Evolutionary conservation across 441 rosid species (phyloP), one percentile per base, ranked within the genome.

Genomic region (Mallotus japonicus): DNA sequence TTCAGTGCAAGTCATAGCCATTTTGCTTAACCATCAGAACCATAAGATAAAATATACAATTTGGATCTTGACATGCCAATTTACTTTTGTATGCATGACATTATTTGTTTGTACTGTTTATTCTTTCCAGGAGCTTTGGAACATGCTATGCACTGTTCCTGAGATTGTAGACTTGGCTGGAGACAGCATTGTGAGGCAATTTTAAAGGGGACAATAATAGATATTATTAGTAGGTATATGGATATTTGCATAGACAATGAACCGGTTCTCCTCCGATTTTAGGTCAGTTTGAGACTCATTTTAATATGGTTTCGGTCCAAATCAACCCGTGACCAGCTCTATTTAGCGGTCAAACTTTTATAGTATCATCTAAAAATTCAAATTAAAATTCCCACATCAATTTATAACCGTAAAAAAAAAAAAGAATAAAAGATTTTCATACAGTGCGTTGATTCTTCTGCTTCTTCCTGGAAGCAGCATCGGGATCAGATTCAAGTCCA

Each of bases 151-250:
- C 58, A 79, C 73, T 80, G 88, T 88, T 78, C 95, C 95, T n/a
- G 97, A 94, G 85, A 81, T 94, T 17, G 83, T 87, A 65, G 92
- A 88, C 73, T 73, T 94, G 69, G 85, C 90, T 32, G 93, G 93
- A 54, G 70, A 61, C 16, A 82, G 76, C 71, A 86, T 82, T 55
- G 83, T 85, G 63, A 77, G 77, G 74, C 79, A 79, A 79, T 73
- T 83, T 70, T 73, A 85, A 46, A 68, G 74, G 3, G 32, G 32
- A 28, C 32, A 28, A 80, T 47, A 87, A 85, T 44, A 83, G 77
- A 9, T 74, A 69, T 34, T 34, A 34, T 2, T 3, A 34, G 28
- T 1, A 24, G 28, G 1, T 24, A 24, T 24, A 24, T 24, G 28
- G 28, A 24, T 24, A 24, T 24, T 24, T 24, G 28, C 1, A 24